Conservation (phyloP, 352 stramenopile species). For the Phytophthora vignae region DNA sequence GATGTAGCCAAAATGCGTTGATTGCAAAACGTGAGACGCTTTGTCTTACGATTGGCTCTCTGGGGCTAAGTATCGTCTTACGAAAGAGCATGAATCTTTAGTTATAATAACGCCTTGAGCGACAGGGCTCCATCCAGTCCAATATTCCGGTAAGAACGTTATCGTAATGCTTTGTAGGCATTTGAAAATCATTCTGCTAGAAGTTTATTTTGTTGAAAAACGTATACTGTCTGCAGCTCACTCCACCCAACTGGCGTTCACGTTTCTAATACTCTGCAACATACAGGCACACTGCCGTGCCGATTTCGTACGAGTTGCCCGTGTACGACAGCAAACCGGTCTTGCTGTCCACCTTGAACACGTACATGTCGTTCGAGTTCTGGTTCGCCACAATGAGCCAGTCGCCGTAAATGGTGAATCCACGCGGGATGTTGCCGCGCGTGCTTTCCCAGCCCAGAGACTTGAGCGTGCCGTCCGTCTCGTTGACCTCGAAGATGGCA, state of each 20-base stretch:
- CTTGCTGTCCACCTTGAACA: slow-evolving; percentile 55
- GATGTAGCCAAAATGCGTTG: too few relatives aligned
- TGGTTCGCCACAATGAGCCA: slow-evolving; percentile 74
- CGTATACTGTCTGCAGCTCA: background rate
- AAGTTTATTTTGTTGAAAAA: slow-evolving; percentile 1
- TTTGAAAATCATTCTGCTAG: background rate
- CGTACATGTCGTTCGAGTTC: slow-evolving; percentile 61
- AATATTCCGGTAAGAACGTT: too few relatives aligned
- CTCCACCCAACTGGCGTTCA: background rate
- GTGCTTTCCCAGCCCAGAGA: slow-evolving; percentile 49
- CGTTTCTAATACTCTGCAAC: slow-evolving; percentile 32
- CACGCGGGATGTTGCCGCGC: slow-evolving; percentile 51
- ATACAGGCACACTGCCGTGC: slow-evolving; percentile 53
- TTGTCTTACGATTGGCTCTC: too few relatives aligned
- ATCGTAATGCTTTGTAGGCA: too few relatives aligned
- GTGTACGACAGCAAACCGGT: slow-evolving; percentile 56
- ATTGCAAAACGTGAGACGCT: too few relatives aligned
- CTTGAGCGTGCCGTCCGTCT: slow-evolving; percentile 41
- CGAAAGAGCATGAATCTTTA: too few relatives aligned
- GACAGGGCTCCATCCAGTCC: too few relatives aligned
- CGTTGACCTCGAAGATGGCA: slow-evolving; percentile 58
- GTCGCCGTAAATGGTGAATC: slow-evolving; percentile 56
- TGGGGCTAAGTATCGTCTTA: too few relatives aligned
- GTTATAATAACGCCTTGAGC: too few relatives aligned
- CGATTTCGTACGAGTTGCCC: slow-evolving; percentile 47